Conservation (phyloP, 2,329 filamentous ascomycete genomes). For the Gnomoniopsis sp. region DNA sequence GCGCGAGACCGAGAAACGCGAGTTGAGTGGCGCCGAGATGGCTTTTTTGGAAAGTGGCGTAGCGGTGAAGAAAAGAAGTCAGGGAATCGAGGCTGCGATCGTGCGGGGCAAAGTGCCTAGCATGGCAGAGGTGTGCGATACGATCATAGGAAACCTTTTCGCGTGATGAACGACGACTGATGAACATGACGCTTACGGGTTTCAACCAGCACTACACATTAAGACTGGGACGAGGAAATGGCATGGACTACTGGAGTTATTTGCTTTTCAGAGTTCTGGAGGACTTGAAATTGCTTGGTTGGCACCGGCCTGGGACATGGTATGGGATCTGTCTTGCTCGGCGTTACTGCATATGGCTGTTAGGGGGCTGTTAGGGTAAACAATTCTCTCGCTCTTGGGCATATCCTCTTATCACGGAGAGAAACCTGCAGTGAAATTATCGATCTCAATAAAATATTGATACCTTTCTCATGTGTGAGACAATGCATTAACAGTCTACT, state of each 20-base stretch:
- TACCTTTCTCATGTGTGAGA: background rate
- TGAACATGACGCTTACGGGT: background rate
- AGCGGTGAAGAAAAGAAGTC: constrained; percentile 25
- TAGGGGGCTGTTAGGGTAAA: too few species aligned
- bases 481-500: background rate
- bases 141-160: constrained; percentile 41
- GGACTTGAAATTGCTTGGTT: background rate
- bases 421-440: background rate
- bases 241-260: background rate
- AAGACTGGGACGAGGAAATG: background rate
- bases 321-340: background rate
- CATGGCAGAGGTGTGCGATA: constrained; percentile 42
- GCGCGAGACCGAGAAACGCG: constrained; percentile 61
- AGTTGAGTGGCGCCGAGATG: constrained; percentile 52
- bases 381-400: too few species aligned
- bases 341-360: background rate
- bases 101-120: constrained; percentile 33
- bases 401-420: background rate
- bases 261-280: background rate
- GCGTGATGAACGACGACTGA: constrained; percentile 24
- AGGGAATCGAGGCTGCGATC: constrained; percentile 31
- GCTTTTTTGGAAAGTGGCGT: constrained; percentile 55
- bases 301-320: background rate
- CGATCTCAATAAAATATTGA: background rate
- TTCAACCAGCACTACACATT: background rate